Evolutionary conservation across 2,329 filamentous ascomycete genomes (phyloP).

Genomic region (Metarhizium anisopliae): DNA sequence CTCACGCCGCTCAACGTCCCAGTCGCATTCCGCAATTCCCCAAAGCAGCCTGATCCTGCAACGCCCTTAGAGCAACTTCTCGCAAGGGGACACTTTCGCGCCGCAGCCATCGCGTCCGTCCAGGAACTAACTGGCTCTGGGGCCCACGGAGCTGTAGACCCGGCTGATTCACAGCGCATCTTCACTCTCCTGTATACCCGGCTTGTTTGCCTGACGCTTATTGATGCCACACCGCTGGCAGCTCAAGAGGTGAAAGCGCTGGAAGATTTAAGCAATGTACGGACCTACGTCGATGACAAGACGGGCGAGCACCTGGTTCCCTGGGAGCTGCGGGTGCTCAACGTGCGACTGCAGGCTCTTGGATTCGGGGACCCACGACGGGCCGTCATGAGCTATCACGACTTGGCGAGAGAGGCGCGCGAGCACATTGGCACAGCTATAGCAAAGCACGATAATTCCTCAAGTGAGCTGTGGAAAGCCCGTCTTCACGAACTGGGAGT

Average conservation of each 20-base stretch:
- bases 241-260: conserved; percentile 57
- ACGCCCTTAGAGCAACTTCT: conserved; percentile 63
- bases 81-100: conserved; percentile 66
- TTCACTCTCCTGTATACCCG: conserved; percentile 74
- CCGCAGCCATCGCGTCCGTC: conserved; percentile 61
- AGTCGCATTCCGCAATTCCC: conserved; percentile 58
- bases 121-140: conserved; percentile 47
- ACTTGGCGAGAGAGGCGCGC: conserved; percentile 72
- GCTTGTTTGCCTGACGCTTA: conserved; percentile 71
- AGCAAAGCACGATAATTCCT: conserved; percentile 38
- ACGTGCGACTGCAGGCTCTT: conserved; percentile 74
- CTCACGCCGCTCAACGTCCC: conserved; percentile 56
- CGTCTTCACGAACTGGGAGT: conserved; percentile 69
- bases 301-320: conserved; percentile 62
- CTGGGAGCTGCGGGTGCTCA: conserved; percentile 77
- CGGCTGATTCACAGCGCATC: conserved; percentile 55
- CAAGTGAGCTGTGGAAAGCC: conserved; percentile 57
- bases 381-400: conserved; percentile 84
- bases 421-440: conserved; percentile 42
- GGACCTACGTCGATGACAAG: conserved; percentile 46
- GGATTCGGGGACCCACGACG: conserved; percentile 78
- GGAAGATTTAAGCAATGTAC: conserved; percentile 49
- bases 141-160: conserved; percentile 32
- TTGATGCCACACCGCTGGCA: conserved; percentile 62
- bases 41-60: conserved; percentile 52